phyloP scores from a whole-genome alignment of 1,284 basidiomycete genomes.

The Pisolithus thermaeus region DNA sequence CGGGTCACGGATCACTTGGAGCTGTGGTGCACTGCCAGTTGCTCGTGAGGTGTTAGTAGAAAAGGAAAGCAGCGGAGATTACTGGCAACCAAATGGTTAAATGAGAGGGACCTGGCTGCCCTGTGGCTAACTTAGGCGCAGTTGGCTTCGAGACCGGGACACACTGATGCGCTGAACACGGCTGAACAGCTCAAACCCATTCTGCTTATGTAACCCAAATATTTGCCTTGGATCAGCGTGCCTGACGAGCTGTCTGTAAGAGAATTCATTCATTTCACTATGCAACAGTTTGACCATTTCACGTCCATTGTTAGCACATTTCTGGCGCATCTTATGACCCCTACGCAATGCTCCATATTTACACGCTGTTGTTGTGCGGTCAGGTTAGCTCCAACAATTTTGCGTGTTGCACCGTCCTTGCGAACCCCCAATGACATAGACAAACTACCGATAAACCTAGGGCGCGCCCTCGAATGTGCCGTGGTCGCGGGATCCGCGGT shows the following conservation, averaged over 20 bases:
- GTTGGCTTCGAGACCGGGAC: not conserved
- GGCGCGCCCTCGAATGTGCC: no score
- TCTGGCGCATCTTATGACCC: not conserved
- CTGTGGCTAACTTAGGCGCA: conserved; percentile 2
- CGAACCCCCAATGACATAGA: no score
- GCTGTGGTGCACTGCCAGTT: conserved; percentile 21
- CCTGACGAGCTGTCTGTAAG: no score
- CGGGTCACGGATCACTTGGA: conserved; percentile 5
- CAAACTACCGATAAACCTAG: no score
- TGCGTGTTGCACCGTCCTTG: no score
- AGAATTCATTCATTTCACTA: no score
- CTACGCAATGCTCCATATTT: no score
- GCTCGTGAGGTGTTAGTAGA: conserved; percentile 19
- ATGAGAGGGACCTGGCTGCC: conserved; percentile 6
- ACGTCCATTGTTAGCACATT: not conserved
- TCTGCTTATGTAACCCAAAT: not conserved
- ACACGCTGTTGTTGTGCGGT: not conserved
- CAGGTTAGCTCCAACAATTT: not conserved
- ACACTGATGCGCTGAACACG: not conserved
- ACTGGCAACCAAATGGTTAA: conserved; percentile 14
- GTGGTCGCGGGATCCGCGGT: no score
- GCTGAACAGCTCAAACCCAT: not conserved
- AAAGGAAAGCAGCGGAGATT: conserved; percentile 18
- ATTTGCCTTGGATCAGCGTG: not conserved
- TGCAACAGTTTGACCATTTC: no score